phyloP scores from a whole-genome alignment of 345 rosid genomes.

The Pseudoturritis turrita region DNA sequence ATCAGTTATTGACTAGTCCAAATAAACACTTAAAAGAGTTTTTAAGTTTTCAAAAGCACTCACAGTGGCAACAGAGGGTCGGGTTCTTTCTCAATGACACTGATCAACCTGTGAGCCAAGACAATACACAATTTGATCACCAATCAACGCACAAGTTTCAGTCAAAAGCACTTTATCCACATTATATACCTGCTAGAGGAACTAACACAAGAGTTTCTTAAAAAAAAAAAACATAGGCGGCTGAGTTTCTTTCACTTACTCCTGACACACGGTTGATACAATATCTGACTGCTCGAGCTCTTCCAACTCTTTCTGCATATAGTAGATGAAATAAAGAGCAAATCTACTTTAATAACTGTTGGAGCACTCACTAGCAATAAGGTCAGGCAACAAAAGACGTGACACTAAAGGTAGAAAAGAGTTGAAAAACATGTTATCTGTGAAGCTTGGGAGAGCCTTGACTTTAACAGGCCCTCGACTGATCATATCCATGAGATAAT shows the following conservation, averaged over 20 bases:
- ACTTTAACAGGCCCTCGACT: background rate
- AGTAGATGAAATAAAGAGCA: background rate
- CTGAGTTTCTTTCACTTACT: conserved; percentile 48
- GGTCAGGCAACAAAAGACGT: background rate
- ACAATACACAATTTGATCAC: background rate
- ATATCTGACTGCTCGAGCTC: conserved; percentile 44
- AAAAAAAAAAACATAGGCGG: background rate
- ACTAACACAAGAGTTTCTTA: background rate
- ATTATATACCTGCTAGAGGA: background rate
- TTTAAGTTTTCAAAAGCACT: conserved; percentile 8
- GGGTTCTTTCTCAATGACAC: conserved; percentile 33
- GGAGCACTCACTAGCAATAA: background rate
- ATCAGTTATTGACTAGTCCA: background rate
- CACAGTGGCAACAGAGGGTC: conserved; percentile 68
- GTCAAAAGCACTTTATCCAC: background rate
- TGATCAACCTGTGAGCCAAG: conserved; percentile 41
- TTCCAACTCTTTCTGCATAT: conserved; percentile 55
- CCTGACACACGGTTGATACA: conserved; percentile 50
- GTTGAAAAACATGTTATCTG: background rate
- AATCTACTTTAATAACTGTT: background rate
- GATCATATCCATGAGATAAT: too few relatives aligned
- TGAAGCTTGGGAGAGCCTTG: background rate
- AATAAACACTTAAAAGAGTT: background rate
- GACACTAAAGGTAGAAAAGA: background rate
- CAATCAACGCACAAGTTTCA: background rate